Conservation (phyloP, 2,329 filamentous ascomycete genomes). For the Aspergillus melleus region DNA sequence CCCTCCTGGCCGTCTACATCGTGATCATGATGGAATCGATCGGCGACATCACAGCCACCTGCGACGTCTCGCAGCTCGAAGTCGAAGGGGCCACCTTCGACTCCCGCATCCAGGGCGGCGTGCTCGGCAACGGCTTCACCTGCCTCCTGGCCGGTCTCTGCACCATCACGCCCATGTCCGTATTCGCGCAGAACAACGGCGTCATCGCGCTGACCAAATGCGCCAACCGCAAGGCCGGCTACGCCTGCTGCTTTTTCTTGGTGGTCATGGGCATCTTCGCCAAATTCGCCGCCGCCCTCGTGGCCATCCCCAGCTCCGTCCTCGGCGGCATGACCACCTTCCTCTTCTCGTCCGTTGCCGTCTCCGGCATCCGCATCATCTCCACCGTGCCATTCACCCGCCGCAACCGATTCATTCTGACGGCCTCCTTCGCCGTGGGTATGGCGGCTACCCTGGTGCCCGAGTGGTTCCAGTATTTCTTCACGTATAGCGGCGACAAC, state of each 20-base stretch:
- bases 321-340: slow-evolving; percentile 59
- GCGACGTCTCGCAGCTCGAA: slow-evolving; percentile 63
- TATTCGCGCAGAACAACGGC: slow-evolving; percentile 69
- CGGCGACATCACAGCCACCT: slow-evolving; percentile 67
- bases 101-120: slow-evolving; percentile 67
- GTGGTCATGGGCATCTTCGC: slow-evolving; percentile 69
- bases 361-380: slow-evolving; percentile 67
- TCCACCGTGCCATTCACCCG: slow-evolving; percentile 63
- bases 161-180: slow-evolving; percentile 68
- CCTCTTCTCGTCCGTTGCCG: slow-evolving; percentile 65
- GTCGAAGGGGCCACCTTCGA: slow-evolving; percentile 66
- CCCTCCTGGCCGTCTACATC: slow-evolving; percentile 58
- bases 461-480: slow-evolving; percentile 50
- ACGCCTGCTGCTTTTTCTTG: slow-evolving; percentile 65
- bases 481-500: slow-evolving; percentile 55
- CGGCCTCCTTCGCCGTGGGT: slow-evolving; percentile 60
- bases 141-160: slow-evolving; percentile 63
- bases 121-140: slow-evolving; percentile 67
- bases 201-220: slow-evolving; percentile 68
- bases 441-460: slow-evolving; percentile 54
- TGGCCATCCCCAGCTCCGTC: slow-evolving; percentile 59
- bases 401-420: slow-evolving; percentile 66
- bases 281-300: slow-evolving; percentile 68
- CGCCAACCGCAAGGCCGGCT: slow-evolving; percentile 67
- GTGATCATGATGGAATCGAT: slow-evolving; percentile 69